Evolutionary conservation across 768 basidiomycete species (phyloP), one percentile per base, ranked within the genome.

Genomic region (Pholiota conissans): DNA sequence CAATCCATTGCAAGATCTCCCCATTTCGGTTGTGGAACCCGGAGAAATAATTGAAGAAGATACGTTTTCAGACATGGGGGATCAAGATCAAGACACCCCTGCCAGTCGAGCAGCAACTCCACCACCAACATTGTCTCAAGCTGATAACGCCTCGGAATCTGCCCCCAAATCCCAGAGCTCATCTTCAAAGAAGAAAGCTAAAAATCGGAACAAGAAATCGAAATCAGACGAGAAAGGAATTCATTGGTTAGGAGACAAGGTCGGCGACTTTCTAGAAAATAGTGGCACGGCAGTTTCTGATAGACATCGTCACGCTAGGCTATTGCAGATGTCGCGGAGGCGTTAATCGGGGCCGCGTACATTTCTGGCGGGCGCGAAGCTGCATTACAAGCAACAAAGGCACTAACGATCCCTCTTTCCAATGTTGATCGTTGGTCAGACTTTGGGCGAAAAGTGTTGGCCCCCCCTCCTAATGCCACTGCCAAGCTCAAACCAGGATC

Each of bases 271-370:
- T 45, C 18, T 40, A 22, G 32, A 48, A 22, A 18, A 27, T 24
- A 27, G 27, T 40, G 8, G 56, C n/a, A 24, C 37, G 1, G 22
- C 47, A 20, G 30, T 28, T 27, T 26, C 9, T 53, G 30, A 60
- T 57, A 24, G 29, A 27, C 48, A 22, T 56, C 24, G 29, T 27
- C 32, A 39, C 27, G 45, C 32, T 52, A 93, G 92, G 84, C 85
- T 20, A 77, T 93, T 27, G 92, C 93, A 49, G 93, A 95, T 71
- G 89, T 93, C 40, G 82, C 84, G 8, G 93, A 95, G 71, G 90
- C 93, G 3, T 84, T 94, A 58, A 84, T 93, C 26, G 93, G 88
- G 30, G 92, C 91, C 16, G 90, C 89, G 4, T 93, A 86, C 67
- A 75, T 90, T 45, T 84, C 87, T 22, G 87, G 88, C 10, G 92